Percentiles rank a stretch among this genome's conserved stretches.
phyloP scores from a whole-genome alignment of 352 stramenopile species.

The Pythium volutum region DNA sequence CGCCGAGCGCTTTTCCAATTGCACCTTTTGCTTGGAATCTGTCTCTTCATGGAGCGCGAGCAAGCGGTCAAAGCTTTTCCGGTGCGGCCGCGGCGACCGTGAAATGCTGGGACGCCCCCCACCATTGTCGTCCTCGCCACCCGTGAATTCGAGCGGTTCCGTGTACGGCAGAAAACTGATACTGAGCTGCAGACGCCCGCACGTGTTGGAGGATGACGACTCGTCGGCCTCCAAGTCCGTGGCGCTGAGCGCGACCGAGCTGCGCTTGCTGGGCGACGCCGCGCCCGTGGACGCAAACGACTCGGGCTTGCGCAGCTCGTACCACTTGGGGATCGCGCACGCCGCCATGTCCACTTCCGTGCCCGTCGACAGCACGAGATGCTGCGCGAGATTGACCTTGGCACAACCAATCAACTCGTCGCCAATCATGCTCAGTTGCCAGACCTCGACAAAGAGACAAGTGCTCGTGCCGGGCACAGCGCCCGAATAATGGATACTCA shows the following conservation, averaged over 20 bases:
- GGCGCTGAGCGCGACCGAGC: constrained; percentile 14
- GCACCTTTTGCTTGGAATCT: constrained; percentile 40
- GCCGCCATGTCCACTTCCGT: constrained; percentile 70
- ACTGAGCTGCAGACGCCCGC: constrained; percentile 70
- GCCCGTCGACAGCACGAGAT: constrained; percentile 55
- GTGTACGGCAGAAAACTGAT: constrained; percentile 73
- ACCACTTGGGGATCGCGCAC: constrained; percentile 71
- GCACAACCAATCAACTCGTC: constrained; percentile 74
- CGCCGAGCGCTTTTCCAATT: constrained; percentile 30
- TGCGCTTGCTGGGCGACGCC: constrained; percentile 19
- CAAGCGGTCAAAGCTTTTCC: constrained; percentile 77
- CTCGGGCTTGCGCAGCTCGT: constrained; percentile 62
- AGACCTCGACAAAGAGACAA: constrained; percentile 74
- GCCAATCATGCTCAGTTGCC: constrained; percentile 69
- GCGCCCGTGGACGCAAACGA: constrained; percentile 31
- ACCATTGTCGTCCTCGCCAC: constrained; percentile 34
- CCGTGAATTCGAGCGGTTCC: constrained; percentile 42
- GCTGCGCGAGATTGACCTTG: constrained; percentile 76
- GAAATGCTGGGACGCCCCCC: constrained; percentile 1
- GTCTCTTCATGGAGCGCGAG: constrained; percentile 71
- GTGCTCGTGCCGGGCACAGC: constrained; percentile 72
- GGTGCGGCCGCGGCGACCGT: constrained; percentile 44
- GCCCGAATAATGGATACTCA: constrained; percentile 73
- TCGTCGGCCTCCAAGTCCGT: constrained; percentile 28
- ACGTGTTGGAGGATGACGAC: constrained; percentile 24